phyloP scores from a whole-genome alignment of 306 rosid species.

The Castanea sativa region DNA sequence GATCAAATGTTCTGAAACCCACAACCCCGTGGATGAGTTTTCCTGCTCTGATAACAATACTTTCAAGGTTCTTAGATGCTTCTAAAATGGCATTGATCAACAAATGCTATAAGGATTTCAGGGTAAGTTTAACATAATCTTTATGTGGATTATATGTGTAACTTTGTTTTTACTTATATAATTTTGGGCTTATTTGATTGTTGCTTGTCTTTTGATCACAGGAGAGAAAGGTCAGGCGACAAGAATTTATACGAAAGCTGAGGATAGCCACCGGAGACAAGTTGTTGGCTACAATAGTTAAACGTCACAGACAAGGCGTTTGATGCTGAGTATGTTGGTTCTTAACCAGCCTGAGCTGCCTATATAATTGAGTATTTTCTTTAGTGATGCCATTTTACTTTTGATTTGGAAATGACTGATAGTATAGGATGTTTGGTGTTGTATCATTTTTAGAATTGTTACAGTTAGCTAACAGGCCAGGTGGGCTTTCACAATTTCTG shows the following conservation, averaged over 20 bases:
- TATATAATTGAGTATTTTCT: too few species aligned
- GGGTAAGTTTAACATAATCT: slow-evolving; percentile 28
- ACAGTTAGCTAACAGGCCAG: too few species aligned
- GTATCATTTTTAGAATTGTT: too few species aligned
- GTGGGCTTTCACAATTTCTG: too few species aligned
- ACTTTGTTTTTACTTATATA: not conserved
- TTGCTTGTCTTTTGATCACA: slow-evolving; percentile 17
- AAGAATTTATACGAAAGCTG: slow-evolving; percentile 26
- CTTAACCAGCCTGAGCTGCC: too few species aligned
- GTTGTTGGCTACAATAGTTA: slow-evolving; percentile 9
- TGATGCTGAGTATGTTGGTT: not conserved
- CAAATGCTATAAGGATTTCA: slow-evolving; percentile 27
- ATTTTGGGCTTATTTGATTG: not conserved
- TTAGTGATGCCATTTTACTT: too few species aligned
- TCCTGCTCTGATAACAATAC: slow-evolving; percentile 34
- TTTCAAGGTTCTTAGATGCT: slow-evolving; percentile 33
- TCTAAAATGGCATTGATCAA: slow-evolving; percentile 30
- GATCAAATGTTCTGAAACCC: slow-evolving; percentile 12
- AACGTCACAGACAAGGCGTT: not conserved
- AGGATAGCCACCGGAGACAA: slow-evolving; percentile 31
- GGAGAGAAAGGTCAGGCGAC: slow-evolving; percentile 32
- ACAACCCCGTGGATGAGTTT: slow-evolving; percentile 31
- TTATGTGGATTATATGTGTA: not conserved
- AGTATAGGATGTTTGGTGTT: too few species aligned
- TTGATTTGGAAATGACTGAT: too few species aligned